Evolutionary conservation across 768 basidiomycete genomes (phyloP).

Genomic region (Amanita pseudoporphyria): DNA sequence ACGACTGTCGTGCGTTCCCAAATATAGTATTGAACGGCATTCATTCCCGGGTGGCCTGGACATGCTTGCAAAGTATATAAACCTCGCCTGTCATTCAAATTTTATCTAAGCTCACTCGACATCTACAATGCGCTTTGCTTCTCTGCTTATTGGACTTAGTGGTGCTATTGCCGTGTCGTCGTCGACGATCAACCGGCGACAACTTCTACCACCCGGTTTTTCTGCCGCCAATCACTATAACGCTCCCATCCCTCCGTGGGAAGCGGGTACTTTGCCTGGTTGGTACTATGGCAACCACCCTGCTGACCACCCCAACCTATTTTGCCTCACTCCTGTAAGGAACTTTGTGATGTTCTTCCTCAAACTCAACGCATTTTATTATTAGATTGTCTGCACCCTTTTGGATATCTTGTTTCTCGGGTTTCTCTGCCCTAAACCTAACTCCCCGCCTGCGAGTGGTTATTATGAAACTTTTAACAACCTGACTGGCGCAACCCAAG

Average conservation of each 20-base stretch:
- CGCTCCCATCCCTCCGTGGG: constrained; percentile 26
- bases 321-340: constrained; percentile 12
- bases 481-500: constrained; percentile 33
- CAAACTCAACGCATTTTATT: not conserved
- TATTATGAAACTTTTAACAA: constrained; percentile 31
- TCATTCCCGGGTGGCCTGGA: not conserved
- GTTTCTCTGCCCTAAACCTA: constrained; percentile 28
- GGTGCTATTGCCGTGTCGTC: not conserved
- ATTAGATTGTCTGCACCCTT: constrained; percentile 29
- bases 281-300: constrained; percentile 29
- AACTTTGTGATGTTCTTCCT: not conserved
- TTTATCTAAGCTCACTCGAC: not conserved
- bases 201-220: constrained; percentile 6
- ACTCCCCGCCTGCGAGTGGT: constrained; percentile 18
- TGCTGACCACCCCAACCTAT: constrained; percentile 13
- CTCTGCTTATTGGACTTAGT: not conserved
- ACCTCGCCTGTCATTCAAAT: not conserved
- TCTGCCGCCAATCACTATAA: constrained; percentile 20
- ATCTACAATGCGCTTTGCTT: not conserved
- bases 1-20: not conserved
- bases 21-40: not conserved
- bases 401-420: constrained; percentile 24
- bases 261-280: constrained; percentile 19
- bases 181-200: not conserved
- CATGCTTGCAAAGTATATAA: not conserved